Base-by-base conservation (phyloP, 495 filamentous ascomycete species). In the Penicillium pulvis region DNA sequence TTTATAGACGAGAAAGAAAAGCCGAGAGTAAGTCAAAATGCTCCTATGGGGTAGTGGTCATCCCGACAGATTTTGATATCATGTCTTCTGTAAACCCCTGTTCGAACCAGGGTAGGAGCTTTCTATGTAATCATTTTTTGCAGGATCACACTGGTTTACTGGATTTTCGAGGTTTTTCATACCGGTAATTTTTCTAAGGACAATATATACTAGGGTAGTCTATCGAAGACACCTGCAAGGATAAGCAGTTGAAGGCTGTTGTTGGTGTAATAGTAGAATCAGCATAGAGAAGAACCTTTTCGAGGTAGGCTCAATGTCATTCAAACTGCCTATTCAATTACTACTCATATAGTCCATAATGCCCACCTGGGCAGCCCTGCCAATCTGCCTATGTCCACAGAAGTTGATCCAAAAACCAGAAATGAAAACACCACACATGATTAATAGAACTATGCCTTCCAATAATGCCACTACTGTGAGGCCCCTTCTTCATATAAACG, bases 401-500 rank as follows among this genome's bases (percentile, higher is more conserved):
- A 52, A 52, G 33, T 53, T 36, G 33, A 46, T 14, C 26, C 50
- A 14, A 42, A 47, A 51, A 20, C 19, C 10, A 42, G 23, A 45
- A 30, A 20, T 8, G n/a, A 17, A 43, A 36, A 24, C n/a, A 46
- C 42, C 53, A 55, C 11, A 17, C 14, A 41, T 16, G 39, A 55
- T 55, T 55, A 55, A 47, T 55, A 33, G 6, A 24, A 33, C 11
- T 24, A 26, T 39, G 49, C 43, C 26, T 33, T 43, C 36, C 36
- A 23, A 39, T 30, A 24, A 55, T 54, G 45, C 49, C 65, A 49
- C 59, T 44, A 66, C 49, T 60, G 54, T 31, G 61, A 52, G 61
- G 62, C 52, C 8, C 71, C 69, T 66, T 77, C 75, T 26, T 63
- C 69, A 48, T 71, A 69, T 35, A 97, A 75, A 36, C 76, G 74